These are phyloP conservation scores for Sporothrix curviconia DNA, from an alignment of 2,329 filamentous ascomycete species.

Conservation along the genomic window DNA sequence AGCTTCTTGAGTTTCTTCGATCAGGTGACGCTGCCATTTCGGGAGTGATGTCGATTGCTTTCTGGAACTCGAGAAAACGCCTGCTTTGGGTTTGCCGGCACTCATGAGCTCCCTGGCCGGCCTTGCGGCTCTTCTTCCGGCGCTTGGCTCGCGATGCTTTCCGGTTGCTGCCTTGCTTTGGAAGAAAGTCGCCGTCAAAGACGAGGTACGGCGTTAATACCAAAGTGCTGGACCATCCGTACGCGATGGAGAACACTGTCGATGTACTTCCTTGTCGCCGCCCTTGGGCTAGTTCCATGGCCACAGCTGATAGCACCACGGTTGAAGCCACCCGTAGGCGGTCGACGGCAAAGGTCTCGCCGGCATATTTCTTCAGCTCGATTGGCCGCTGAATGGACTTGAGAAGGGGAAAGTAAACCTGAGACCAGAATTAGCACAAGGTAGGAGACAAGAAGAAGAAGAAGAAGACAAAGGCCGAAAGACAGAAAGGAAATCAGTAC, in stretches of 20 bases:
- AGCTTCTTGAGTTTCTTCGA: constrained; percentile 82
- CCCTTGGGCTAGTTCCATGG: constrained; percentile 80
- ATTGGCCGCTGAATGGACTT: constrained; percentile 93
- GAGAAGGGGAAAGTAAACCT: constrained; percentile 80
- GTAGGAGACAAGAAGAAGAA: neutral
- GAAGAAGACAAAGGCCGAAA: neutral
- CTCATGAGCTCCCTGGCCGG: constrained; percentile 73
- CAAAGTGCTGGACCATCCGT: constrained; percentile 88
- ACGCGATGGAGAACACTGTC: constrained; percentile 87
- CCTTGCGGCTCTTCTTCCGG: constrained; percentile 67
- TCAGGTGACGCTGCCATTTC: constrained; percentile 89
- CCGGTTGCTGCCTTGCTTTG: constrained; percentile 87
- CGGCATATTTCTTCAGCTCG: constrained; percentile 77
- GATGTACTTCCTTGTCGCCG: constrained; percentile 83
- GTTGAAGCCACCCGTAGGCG: constrained; percentile 98
- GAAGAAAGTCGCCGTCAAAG: constrained; percentile 91
- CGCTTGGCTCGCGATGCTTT: constrained; percentile 67
- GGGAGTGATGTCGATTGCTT: constrained; percentile 90
- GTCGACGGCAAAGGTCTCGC: constrained; percentile 88
- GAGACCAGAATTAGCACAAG: neutral
- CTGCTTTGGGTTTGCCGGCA: constrained; percentile 71
- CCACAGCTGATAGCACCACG: constrained; percentile 84
- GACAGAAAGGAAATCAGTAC: neutral
- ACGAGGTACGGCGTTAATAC: constrained; percentile 90
- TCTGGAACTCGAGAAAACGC: constrained; percentile 85